Conservation (phyloP, 192 early-diverging fungal species). For the Umbelopsis vinacea region DNA sequence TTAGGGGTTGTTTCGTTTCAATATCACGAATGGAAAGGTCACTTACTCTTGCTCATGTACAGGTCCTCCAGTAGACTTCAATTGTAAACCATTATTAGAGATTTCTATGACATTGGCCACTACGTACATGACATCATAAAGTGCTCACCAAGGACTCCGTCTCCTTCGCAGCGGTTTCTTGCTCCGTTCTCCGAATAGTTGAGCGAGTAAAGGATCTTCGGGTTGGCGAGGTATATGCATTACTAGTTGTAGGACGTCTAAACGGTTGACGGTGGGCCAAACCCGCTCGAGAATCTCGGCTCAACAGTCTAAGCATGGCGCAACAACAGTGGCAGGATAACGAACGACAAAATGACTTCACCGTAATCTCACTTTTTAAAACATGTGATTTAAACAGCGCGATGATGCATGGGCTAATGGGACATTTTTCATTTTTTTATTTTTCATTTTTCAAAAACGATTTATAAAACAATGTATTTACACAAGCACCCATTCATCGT, state of each 20-base stretch:
- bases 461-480: slow-evolving; percentile 11
- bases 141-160: neutral
- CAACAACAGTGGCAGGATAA: neutral
- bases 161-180: slow-evolving; percentile 16
- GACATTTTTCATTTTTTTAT: no score
- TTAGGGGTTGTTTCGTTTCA: neutral
- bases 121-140: neutral
- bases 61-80: neutral
- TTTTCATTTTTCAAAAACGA: no score
- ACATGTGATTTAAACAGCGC: slow-evolving; percentile 1
- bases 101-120: neutral
- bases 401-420: no score
- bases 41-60: slow-evolving; percentile 12
- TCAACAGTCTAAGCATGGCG: neutral
- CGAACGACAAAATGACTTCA: neutral
- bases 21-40: neutral
- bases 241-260: neutral
- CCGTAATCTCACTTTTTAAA: neutral
- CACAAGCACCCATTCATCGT: slow-evolving; percentile 26
- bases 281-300: neutral
- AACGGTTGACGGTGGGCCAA: neutral
- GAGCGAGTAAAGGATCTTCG: slow-evolving; percentile 1
- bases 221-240: neutral
- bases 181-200: slow-evolving; percentile 12
- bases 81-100: neutral